Conservation (phyloP, 495 filamentous ascomycete genomes). For the Cudoniella acicularis region DNA sequence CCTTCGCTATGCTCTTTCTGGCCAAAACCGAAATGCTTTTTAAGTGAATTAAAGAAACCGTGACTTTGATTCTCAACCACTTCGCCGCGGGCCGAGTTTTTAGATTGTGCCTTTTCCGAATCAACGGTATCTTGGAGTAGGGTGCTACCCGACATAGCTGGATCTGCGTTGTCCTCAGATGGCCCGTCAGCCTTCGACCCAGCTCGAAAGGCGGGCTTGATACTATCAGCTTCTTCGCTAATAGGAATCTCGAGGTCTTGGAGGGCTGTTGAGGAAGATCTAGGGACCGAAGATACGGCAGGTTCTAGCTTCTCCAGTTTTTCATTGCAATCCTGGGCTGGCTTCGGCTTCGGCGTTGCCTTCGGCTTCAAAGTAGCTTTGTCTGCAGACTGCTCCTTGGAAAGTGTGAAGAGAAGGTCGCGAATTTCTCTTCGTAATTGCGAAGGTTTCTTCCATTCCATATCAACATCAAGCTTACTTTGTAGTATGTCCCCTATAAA, state of each 20-base stretch:
- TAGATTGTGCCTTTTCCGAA: background rate
- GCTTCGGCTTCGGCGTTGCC: background rate
- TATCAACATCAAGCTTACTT: background rate
- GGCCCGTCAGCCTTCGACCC: too few relatives aligned
- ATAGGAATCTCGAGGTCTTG: too few relatives aligned
- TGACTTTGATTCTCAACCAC: background rate
- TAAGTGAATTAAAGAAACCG: background rate
- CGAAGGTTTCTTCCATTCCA: constrained; percentile 5
- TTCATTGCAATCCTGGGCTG: background rate
- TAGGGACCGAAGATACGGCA: background rate
- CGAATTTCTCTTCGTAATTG: constrained; percentile 17
- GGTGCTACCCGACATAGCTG: too few relatives aligned
- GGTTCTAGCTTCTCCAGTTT: background rate
- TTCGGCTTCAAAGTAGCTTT: background rate
- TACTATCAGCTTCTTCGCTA: too few relatives aligned
- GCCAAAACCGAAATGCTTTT: background rate
- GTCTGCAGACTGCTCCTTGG: constrained; percentile 7
- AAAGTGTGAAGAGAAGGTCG: constrained; percentile 20
- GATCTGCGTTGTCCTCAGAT: too few relatives aligned
- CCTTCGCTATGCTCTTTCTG: background rate
- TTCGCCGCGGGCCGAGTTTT: background rate
- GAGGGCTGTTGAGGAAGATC: too few relatives aligned
- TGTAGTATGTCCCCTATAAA: constrained; percentile 58
- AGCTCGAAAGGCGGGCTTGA: too few relatives aligned
- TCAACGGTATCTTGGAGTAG: too few relatives aligned